These are phyloP conservation scores for Hypoxylon sp. DNA, from an alignment of 2,329 filamentous ascomycete genomes.

Conservation along the genomic window DNA sequence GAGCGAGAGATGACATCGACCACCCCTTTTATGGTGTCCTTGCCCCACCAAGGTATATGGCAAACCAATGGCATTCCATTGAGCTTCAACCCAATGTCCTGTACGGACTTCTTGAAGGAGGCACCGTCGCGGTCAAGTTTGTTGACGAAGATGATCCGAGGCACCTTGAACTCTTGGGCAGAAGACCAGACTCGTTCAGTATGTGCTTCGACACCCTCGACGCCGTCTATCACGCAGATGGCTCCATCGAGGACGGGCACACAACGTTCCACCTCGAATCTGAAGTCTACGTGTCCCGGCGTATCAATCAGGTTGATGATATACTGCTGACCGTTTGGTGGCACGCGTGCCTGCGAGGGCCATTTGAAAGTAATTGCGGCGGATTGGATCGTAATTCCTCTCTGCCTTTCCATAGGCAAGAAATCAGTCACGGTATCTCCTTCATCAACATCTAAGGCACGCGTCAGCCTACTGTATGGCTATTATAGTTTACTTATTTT, in stretches of 20 bases:
- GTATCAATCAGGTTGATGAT: slow-evolving; percentile 95
- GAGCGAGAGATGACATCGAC: slow-evolving; percentile 84
- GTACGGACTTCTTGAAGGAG: slow-evolving; percentile 84
- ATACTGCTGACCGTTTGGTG: slow-evolving; percentile 38
- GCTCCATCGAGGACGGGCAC: slow-evolving; percentile 89
- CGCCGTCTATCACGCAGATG: slow-evolving; percentile 92
- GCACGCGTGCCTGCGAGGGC: slow-evolving; percentile 67
- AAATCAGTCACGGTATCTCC: slow-evolving; percentile 98
- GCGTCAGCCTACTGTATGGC: slow-evolving; percentile 27
- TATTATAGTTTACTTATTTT: background rate
- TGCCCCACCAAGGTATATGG: slow-evolving; percentile 94
- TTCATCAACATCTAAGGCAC: slow-evolving; percentile 82
- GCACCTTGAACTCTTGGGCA: slow-evolving; percentile 86
- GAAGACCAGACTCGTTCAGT: slow-evolving; percentile 97
- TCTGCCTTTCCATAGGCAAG: slow-evolving; percentile 87
- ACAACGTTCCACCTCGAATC: slow-evolving; percentile 94
- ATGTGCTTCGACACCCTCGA: slow-evolving; percentile 95
- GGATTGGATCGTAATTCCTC: slow-evolving; percentile 97
- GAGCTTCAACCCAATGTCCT: slow-evolving; percentile 84
- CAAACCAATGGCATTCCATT: slow-evolving; percentile 90
- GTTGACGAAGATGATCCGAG: slow-evolving; percentile 84
- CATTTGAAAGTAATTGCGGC: slow-evolving; percentile 96
- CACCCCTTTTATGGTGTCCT: slow-evolving; percentile 83
- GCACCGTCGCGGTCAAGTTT: slow-evolving; percentile 88
- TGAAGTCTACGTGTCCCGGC: slow-evolving; percentile 96